Percentiles rank a stretch among this genome's conserved stretches.
These are phyloP conservation scores for Aureobasidium subglaciale DNA, from an alignment of 2,329 filamentous ascomycete species.

Conservation along the genomic window DNA sequence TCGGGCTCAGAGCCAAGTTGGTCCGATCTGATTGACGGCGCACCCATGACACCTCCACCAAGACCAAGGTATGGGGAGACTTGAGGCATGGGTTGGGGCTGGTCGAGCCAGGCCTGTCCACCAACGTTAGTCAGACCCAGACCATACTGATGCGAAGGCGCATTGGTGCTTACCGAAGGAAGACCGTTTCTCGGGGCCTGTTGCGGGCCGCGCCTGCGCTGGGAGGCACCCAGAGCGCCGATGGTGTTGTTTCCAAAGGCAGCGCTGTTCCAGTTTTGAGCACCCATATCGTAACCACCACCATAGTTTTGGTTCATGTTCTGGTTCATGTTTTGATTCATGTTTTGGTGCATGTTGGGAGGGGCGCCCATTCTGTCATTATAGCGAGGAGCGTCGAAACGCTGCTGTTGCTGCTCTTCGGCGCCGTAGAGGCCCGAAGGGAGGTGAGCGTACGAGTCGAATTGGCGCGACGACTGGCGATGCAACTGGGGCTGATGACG, in stretches of 20 bases:
- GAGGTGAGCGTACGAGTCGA: conserved; percentile 60
- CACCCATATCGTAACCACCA: conserved; percentile 59
- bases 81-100: conserved; percentile 37
- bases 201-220: conserved; percentile 47
- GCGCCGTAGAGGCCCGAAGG: conserved; percentile 61
- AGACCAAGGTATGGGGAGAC: conserved; percentile 38
- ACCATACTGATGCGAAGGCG: not conserved
- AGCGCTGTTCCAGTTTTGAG: conserved; percentile 74
- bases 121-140: conserved; percentile 11
- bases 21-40: conserved; percentile 36
- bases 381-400: conserved; percentile 48
- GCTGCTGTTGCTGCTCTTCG: conserved; percentile 53
- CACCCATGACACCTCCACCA: conserved; percentile 23
- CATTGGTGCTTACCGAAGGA: conserved; percentile 59
- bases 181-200: conserved; percentile 49
- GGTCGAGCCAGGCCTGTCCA: conserved; percentile 56
- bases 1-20: conserved; percentile 48
- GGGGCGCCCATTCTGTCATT: conserved; percentile 53
- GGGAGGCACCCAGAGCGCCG: conserved; percentile 29
- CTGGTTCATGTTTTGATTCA: conserved; percentile 20
- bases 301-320: conserved; percentile 31
- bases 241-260: conserved; percentile 57
- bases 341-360: conserved; percentile 31
- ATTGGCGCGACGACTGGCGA: conserved; percentile 65
- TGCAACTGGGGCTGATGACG: conserved; percentile 59